phyloP scores from a whole-genome alignment of 1,139 yeast species.

The Saccharomyces pastorianus region DNA sequence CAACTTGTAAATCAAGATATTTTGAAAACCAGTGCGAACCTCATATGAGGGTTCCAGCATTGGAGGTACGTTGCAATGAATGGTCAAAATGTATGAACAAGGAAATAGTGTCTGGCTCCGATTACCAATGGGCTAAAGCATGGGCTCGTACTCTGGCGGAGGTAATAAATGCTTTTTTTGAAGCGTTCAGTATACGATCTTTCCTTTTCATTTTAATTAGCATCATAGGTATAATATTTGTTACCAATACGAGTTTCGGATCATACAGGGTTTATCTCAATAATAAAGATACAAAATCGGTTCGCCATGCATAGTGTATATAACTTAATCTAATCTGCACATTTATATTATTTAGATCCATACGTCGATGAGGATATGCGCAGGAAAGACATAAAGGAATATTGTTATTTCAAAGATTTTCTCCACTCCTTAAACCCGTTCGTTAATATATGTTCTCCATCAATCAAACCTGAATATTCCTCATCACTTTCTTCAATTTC shows the following conservation, averaged over 20 bases:
- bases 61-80: slow-evolving; percentile 46
- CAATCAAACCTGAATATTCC: slow-evolving; percentile 28
- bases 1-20: slow-evolving; percentile 45
- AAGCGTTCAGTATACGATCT: slow-evolving; percentile 55
- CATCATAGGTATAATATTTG: slow-evolving; percentile 30
- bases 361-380: background rate
- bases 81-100: slow-evolving; percentile 60
- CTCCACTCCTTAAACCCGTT: slow-evolving; percentile 61
- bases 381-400: background rate
- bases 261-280: slow-evolving; percentile 14
- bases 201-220: slow-evolving; percentile 36
- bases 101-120: slow-evolving; percentile 36
- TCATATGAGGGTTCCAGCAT: slow-evolving; percentile 49
- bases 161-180: slow-evolving; percentile 53
- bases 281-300: background rate
- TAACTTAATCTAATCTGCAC: background rate
- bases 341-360: background rate
- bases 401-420: slow-evolving; percentile 9
- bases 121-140: slow-evolving; percentile 39
- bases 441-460: slow-evolving; percentile 38
- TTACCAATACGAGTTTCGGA: slow-evolving; percentile 24
- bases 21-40: slow-evolving; percentile 51
- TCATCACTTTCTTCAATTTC: slow-evolving; percentile 32
- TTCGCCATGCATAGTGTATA: background rate
- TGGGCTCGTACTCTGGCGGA: slow-evolving; percentile 60